Evolutionary conservation across 116 monocot genomes (phyloP).

Genomic region (Phalaenopsis hybrid): DNA sequence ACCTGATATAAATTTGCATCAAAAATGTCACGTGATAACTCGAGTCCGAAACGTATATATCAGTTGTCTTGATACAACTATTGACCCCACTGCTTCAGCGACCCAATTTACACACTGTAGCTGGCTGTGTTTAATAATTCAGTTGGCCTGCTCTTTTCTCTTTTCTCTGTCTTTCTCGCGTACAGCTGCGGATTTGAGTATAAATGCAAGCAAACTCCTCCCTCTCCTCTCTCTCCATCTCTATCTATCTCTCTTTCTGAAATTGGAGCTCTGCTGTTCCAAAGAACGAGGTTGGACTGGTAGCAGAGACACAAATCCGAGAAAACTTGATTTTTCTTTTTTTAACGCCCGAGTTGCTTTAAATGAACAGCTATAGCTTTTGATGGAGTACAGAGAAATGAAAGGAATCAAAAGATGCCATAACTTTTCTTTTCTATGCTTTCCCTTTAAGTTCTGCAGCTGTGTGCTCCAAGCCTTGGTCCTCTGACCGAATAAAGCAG

Average conservation of each 20-base stretch:
- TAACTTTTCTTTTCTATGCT: conserved; percentile 25
- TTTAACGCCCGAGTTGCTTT: conserved; percentile 1
- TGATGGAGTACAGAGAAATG: conserved; percentile 4
- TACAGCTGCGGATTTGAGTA: conserved; percentile 12
- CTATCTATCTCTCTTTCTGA: conserved; percentile 6
- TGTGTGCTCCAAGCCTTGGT: conserved; percentile 9
- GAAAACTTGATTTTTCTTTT: not conserved
- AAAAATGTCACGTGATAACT: too few relatives aligned
- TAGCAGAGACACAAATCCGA: not conserved
- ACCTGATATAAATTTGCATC: too few relatives aligned
- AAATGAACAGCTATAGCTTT: conserved; percentile 10
- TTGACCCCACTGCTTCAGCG: too few relatives aligned
- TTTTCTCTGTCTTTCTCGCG: conserved; percentile 1
- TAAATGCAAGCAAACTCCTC: conserved; percentile 23
- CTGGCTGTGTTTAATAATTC: not conserved
- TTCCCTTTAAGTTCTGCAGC: conserved; percentile 17
- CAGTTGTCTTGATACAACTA: too few relatives aligned
- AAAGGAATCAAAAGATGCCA: conserved; percentile 20
- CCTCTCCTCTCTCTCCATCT: not conserved
- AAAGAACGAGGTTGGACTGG: not conserved
- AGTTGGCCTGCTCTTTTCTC: conserved; percentile 15
- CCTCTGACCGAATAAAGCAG: too few relatives aligned
- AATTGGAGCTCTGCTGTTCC: not conserved
- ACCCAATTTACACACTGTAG: not conserved
- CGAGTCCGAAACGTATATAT: too few relatives aligned